A percentile compares a stretch with the other conserved stretches of the same genome.
phyloP scores from a whole-genome alignment of 768 basidiomycete species.

The Pulveroboletus sp. region DNA sequence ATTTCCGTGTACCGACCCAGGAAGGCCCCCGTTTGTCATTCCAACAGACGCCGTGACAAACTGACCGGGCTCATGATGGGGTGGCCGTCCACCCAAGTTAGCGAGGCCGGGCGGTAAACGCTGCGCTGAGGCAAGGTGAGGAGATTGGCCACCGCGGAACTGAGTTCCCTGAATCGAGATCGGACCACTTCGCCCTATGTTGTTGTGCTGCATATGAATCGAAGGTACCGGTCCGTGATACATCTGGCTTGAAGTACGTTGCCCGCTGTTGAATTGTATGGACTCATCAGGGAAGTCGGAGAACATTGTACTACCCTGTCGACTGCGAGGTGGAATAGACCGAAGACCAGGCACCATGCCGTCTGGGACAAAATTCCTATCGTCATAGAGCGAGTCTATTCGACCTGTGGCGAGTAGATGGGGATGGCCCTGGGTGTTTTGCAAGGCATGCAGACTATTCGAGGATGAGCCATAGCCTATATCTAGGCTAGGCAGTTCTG shows the following conservation, averaged over 20 bases:
- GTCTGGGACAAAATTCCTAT: conserved; percentile 76
- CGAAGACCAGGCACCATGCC: conserved; percentile 84
- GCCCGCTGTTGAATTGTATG: conserved; percentile 54
- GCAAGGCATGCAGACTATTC: conserved; percentile 35
- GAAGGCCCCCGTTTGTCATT: conserved; percentile 43
- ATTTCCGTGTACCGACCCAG: conserved; percentile 43
- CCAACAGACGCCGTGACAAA: conserved; percentile 43
- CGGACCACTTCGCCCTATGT: conserved; percentile 45
- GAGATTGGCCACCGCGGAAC: conserved; percentile 69
- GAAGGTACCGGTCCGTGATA: conserved; percentile 47
- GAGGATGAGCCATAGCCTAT: conserved; percentile 21
- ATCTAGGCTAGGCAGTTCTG: conserved; percentile 25
- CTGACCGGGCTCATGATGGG: conserved; percentile 64
- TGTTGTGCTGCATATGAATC: conserved; percentile 50
- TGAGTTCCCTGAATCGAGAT: conserved; percentile 56
- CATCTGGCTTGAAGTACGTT: conserved; percentile 54
- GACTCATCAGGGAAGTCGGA: conserved; percentile 62
- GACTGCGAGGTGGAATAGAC: conserved; percentile 54
- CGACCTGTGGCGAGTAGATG: conserved; percentile 40
- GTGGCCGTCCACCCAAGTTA: conserved; percentile 76
- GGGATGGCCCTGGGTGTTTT: conserved; percentile 40
- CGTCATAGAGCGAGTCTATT: conserved; percentile 68
- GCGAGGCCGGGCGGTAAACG: conserved; percentile 77
- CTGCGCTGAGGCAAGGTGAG: conserved; percentile 48
- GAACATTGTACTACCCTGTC: conserved; percentile 51